Evolutionary conservation across 495 filamentous ascomycete genomes (phyloP).

Genomic region (Neurospora tetraspora): DNA sequence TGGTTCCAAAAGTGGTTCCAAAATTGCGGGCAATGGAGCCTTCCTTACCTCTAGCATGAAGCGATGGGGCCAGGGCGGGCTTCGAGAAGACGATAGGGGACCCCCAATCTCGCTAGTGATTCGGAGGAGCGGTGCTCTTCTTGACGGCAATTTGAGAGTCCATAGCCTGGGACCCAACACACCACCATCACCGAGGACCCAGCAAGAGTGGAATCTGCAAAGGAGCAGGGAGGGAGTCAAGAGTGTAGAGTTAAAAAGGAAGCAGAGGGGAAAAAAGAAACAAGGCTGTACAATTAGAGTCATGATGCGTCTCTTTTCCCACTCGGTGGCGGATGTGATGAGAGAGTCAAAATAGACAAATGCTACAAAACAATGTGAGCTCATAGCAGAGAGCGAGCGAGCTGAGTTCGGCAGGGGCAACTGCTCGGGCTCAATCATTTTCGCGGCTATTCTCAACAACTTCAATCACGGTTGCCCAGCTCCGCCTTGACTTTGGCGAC

Average conservation of each 20-base stretch:
- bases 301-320: slow-evolving; percentile 4
- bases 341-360: neutral
- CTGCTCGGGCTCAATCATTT: neutral
- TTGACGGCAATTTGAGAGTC: slow-evolving; percentile 20
- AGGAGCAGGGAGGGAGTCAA: too few species aligned
- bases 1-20: neutral
- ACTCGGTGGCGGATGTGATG: slow-evolving; percentile 3
- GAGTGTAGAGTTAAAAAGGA: slow-evolving; percentile 1
- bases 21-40: neutral
- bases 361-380: neutral
- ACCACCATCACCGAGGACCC: neutral
- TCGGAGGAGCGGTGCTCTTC: slow-evolving; percentile 18
- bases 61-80: slow-evolving; percentile 21
- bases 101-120: slow-evolving; percentile 33
- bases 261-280: slow-evolving; percentile 7
- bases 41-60: slow-evolving; percentile 21
- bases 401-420: neutral
- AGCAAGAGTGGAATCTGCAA: slow-evolving; percentile 4
- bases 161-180: neutral
- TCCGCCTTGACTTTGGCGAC: slow-evolving; percentile 1
- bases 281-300: slow-evolving; percentile 4
- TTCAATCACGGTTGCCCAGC: slow-evolving; percentile 12
- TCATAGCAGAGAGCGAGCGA: neutral
- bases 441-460: slow-evolving; percentile 2
- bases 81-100: slow-evolving; percentile 25